Evolutionary conservation across 2,329 filamentous ascomycete genomes (phyloP), one percentile per base, ranked within the genome.

Genomic region (Aurifilum marmelostoma): DNA sequence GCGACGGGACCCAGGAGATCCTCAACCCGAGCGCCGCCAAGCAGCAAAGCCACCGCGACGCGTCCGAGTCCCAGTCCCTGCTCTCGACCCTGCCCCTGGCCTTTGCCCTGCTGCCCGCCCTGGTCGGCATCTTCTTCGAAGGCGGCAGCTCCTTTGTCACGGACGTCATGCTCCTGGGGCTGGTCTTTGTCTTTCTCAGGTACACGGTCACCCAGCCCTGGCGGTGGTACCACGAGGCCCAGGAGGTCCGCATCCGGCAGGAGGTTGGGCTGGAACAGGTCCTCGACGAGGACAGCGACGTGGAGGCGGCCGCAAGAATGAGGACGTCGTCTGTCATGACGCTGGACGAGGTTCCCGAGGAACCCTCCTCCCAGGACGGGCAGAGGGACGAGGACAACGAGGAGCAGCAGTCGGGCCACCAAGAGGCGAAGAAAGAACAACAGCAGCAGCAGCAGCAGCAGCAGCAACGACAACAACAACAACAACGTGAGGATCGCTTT

Each of bases 141-240:
- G 92, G 97, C 80, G 95, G 95, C 16, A 91, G 90, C 74, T 88
- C 91, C 0, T 85, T 97, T 71, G 88, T 94, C 67, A 97, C 94
- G 0, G 95, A 98, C 79, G 80, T 97, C 37, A 91, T 96, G 74
- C 83, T 98, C 43, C 81, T 98, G 41, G 89, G 87, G 2, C 80
- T 98, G 71, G 92, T 92, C 2, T 92, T 91, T 5, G 86, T 97
- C 59, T 97, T 97, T 75, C 83, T 98, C 71, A 94, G 97, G 77
- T 97, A 94, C 93, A 94, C 92, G 63, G 91, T 97, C 58, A 91
- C 93, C 67, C 84, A 96, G 73, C 95, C 95, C 74, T 98, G 95
- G 94, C 84, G 88, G 66, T 94, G 91, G 91, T 94, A 94, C 78
- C 85, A 88, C 73, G 88, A 90, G 2, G 89, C 91, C 0, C 91